Conservation (phyloP, 2,329 filamentous ascomycete genomes). For the Lachnum nothofagi region DNA sequence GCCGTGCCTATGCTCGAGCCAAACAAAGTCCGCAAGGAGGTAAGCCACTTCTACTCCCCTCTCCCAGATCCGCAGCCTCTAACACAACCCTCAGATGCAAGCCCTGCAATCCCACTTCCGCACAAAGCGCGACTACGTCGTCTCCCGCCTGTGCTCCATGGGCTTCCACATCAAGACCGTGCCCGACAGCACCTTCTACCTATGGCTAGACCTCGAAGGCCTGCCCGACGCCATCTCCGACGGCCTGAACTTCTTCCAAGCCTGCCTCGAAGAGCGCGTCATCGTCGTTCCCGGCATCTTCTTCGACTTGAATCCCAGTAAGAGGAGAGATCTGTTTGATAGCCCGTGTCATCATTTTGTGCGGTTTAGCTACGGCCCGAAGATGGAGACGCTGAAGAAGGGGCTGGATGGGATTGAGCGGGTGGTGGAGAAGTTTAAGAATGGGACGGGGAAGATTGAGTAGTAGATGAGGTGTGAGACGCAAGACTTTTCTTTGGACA, state of each 20-base stretch:
- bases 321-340: constrained; percentile 86
- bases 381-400: constrained; percentile 70
- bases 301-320: constrained; percentile 90
- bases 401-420: constrained; percentile 82
- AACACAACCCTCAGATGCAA: constrained; percentile 53
- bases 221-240: constrained; percentile 81
- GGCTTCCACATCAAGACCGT: constrained; percentile 81
- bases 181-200: constrained; percentile 90
- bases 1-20: constrained; percentile 92
- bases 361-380: constrained; percentile 76
- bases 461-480: too few relatives aligned
- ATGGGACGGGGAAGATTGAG: too few relatives aligned
- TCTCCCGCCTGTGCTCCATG: constrained; percentile 73
- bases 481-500: too few relatives aligned
- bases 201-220: constrained; percentile 67
- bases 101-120: constrained; percentile 84
- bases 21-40: constrained; percentile 65
- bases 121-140: constrained; percentile 87
- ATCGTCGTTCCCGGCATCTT: constrained; percentile 97
- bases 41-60: too few relatives aligned
- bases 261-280: constrained; percentile 86
- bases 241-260: constrained; percentile 94
- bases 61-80: too few relatives aligned
- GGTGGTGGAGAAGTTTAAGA: constrained; percentile 61
- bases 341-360: constrained; percentile 91